phyloP scores from a whole-genome alignment of 179 eudicot species.

The Amaranthus tricolor region DNA sequence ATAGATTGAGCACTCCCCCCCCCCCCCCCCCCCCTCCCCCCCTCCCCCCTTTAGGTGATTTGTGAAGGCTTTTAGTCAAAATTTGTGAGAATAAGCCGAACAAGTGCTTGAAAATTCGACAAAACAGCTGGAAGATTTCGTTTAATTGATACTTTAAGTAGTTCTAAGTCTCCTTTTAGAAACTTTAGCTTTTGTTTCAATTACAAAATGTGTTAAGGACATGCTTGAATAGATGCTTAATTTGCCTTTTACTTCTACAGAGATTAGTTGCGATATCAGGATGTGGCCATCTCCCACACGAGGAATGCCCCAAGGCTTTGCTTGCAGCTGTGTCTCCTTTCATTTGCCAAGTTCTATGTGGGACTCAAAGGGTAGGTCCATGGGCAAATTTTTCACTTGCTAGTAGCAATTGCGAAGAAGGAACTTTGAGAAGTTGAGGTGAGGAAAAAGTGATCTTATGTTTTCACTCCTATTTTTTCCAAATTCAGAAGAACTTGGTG shows the following conservation, averaged over 20 bases:
- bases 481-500: no score
- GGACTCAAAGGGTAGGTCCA: conserved; percentile 32
- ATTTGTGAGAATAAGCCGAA: no score
- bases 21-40: no score
- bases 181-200: not conserved
- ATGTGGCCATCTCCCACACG: conserved; percentile 98
- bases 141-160: not conserved
- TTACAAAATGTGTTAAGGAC: not conserved
- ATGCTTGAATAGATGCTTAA: not conserved
- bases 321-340: conserved; percentile 87
- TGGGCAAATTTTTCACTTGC: no score
- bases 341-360: conserved; percentile 52
- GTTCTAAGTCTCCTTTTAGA: no score
- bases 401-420: no score
- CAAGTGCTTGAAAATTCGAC: not conserved
- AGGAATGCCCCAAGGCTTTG: conserved; percentile 95
- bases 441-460: no score
- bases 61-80: not conserved
- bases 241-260: conserved; percentile 39
- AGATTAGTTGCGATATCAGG: conserved; percentile 93
- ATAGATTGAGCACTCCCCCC: no score
- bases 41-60: not conserved
- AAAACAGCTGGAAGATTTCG: not conserved
- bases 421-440: no score
- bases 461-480: no score